A percentile compares a stretch with the other conserved stretches of the same genome.
These are phyloP conservation scores for Cavenderia fasciculata DNA, from an alignment of 78 protist species.

Conservation along the genomic window DNA sequence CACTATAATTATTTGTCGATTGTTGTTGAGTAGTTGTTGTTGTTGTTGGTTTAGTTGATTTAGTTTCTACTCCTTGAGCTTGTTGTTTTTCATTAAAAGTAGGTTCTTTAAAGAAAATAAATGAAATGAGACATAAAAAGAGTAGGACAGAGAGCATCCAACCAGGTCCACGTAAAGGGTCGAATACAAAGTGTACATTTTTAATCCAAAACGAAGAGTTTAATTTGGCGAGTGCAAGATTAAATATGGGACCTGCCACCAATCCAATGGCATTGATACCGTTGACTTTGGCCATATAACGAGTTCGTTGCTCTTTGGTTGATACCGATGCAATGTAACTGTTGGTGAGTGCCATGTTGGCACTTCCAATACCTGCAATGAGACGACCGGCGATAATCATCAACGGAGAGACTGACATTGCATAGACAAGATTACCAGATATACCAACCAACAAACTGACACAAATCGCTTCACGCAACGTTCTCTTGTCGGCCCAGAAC, in stretches of 20 bases:
- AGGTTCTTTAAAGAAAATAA: constrained; percentile 49
- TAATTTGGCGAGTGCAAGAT: neutral
- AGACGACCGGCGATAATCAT: constrained; percentile 45
- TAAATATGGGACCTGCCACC: constrained; percentile 68
- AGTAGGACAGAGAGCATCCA: constrained; percentile 38
- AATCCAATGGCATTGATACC: constrained; percentile 69
- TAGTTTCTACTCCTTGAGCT: neutral
- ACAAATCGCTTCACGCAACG: constrained; percentile 30
- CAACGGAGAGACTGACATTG: constrained; percentile 36
- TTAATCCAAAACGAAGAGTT: constrained; percentile 1
- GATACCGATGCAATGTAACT: constrained; percentile 48
- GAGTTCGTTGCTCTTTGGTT: constrained; percentile 58
- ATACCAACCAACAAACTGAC: constrained; percentile 46
- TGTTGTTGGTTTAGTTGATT: neutral
- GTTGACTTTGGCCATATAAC: constrained; percentile 46
- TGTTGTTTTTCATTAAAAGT: neutral
- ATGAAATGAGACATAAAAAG: constrained; percentile 30
- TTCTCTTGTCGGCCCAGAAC: constrained; percentile 49
- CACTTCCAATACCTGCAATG: constrained; percentile 70
- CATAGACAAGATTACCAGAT: constrained; percentile 45
- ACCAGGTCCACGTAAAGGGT: constrained; percentile 52
- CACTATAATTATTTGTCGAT: too few species aligned
- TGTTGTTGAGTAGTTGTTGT: neutral
- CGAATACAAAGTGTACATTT: constrained; percentile 6
- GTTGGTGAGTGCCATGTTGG: constrained; percentile 61